A percentile compares a stretch with the other conserved stretches of the same genome.
Evolutionary conservation across 2,329 filamentous ascomycete genomes (phyloP).

Genomic region (Sordariomycetes sp.): DNA sequence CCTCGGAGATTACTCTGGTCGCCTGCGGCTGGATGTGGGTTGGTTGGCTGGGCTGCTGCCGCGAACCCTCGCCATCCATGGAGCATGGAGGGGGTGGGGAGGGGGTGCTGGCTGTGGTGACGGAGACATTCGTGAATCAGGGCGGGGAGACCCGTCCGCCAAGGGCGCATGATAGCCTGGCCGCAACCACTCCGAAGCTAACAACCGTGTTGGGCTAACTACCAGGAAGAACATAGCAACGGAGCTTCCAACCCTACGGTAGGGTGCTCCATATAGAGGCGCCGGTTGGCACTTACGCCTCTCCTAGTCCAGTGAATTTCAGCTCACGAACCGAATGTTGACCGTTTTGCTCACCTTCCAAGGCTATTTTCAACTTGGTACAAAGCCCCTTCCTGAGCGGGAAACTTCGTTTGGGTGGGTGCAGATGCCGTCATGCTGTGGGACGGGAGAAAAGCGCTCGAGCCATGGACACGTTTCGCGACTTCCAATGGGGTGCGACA

Average conservation of each 20-base stretch:
- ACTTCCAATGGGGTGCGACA: conserved; percentile 4
- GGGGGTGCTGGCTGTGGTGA: background rate
- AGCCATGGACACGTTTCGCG: conserved; percentile 5
- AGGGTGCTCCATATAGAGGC: background rate
- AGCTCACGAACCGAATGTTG: background rate
- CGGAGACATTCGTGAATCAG: background rate
- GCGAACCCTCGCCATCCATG: background rate
- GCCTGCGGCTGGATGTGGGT: background rate
- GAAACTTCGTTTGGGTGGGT: background rate
- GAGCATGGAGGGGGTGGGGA: background rate
- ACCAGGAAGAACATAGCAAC: background rate
- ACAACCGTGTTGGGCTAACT: background rate
- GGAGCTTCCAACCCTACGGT: background rate
- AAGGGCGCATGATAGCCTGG: background rate
- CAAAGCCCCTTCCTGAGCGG: background rate
- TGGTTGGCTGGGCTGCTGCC: background rate
- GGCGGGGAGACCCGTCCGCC: background rate
- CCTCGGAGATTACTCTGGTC: background rate
- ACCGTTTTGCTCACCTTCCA: background rate
- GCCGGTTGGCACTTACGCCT: background rate
- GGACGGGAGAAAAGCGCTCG: background rate
- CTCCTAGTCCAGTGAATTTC: background rate
- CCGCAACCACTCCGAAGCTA: background rate
- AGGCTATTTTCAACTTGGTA: background rate
- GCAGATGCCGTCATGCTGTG: conserved; percentile 1